Base-by-base conservation (phyloP, 768 basidiomycete species). In the Butyriboletus loyo region DNA sequence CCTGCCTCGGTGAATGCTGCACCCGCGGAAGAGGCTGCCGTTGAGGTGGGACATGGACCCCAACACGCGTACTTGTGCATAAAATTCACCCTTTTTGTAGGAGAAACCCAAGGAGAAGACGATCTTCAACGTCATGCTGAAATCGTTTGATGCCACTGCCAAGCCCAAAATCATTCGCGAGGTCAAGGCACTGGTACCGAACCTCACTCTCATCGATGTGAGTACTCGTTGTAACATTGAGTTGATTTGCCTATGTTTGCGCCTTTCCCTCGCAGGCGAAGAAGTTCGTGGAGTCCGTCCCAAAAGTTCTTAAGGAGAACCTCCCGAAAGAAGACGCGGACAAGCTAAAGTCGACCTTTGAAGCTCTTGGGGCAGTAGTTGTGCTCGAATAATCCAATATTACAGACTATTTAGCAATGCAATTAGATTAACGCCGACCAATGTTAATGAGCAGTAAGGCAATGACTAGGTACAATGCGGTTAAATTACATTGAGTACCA, bases 81-180 rank as follows among this genome's bases (percentile, higher is more conserved):
- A 13, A 9, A 35, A 39, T 41, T 52, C 19, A 46, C 34, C 6
- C 15, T 4, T 45, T 45, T 35, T 22, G 6, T 56, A 92, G 86
- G 92, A 93, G 71, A 97, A 95, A 66, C 94, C 94, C 44, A 98
- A 97, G 75, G 97, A 98, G 77, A 98, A 98, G 85, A 97, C 94
- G 17, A 80, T 95, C 31, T 99, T 99, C 76, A 95, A 86, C 62
- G 89, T 98, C 66, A 93, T 85, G 72, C 81, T 99, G 37, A 92
- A 96, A 67, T 92, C 92, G 42, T 97, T 98, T 65, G 95, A 97
- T 56, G 84, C 93, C 3, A 77, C 82, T 11, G 78, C 90, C 47
- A 99, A 99, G 72, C 89, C 97, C 27, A 99, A 99, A 77, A 84
- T 98, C 64, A 99, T 99, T 66, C 84, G 90, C 62, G 97, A 98